phyloP scores from a whole-genome alignment of 129 eudicot species.

The Saussurea involucrata region DNA sequence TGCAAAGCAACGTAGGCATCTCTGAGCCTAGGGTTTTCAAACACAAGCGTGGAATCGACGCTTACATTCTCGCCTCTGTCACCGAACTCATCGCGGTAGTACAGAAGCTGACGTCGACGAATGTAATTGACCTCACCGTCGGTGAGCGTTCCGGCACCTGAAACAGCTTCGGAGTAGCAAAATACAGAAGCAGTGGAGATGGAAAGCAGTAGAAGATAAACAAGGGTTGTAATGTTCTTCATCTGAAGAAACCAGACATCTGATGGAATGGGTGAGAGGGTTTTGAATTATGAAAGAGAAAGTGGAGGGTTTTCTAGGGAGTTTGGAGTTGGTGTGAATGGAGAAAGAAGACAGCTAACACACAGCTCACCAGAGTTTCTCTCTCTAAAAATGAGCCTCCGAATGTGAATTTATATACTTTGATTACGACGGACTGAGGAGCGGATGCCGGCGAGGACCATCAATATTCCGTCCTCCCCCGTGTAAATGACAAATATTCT shows the following conservation, averaged over 20 bases:
- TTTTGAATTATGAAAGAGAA: constrained; percentile 13
- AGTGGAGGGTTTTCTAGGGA: constrained; percentile 38
- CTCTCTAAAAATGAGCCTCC: background rate
- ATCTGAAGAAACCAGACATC: constrained; percentile 35
- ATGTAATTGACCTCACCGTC: constrained; percentile 51
- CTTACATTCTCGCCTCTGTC: constrained; percentile 67
- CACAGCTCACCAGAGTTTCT: constrained; percentile 72
- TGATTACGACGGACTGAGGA: background rate
- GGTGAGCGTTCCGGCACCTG: constrained; percentile 44
- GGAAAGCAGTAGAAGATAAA: background rate
- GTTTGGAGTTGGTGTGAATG: constrained; percentile 25
- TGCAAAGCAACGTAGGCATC: constrained; percentile 84
- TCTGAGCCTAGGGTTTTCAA: constrained; percentile 52
- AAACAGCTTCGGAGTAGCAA: constrained; percentile 13
- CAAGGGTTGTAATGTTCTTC: constrained; percentile 22
- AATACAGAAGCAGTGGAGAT: background rate
- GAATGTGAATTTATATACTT: constrained; percentile 13
- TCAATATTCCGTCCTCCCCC: background rate
- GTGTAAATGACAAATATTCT: no score
- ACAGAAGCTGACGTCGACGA: constrained; percentile 54
- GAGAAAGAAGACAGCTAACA: constrained; percentile 58
- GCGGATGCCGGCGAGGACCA: background rate
- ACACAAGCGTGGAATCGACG: constrained; percentile 47
- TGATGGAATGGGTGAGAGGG: constrained; percentile 19
- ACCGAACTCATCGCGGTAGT: constrained; percentile 60